Evolutionary conservation across 1,284 basidiomycete genomes (phyloP), one percentile per base, ranked within the genome.

Genomic region (Porogramme epimiltina): DNA sequence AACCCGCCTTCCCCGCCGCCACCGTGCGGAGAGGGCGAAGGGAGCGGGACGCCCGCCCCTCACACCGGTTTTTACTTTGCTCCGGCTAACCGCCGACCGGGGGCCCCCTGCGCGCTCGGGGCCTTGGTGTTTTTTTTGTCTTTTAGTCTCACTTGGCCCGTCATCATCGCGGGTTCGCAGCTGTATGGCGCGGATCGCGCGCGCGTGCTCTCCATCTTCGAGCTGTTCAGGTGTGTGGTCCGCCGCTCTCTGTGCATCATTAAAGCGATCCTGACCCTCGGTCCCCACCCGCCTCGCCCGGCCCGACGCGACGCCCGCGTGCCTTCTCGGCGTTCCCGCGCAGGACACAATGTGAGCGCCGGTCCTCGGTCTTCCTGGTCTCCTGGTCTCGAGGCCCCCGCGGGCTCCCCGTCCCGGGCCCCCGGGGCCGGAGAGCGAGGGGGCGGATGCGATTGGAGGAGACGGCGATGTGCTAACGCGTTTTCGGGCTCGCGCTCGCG

Each of bases 121-220:
- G n/a, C n/a, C n/a, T n/a, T n/a, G n/a, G n/a, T n/a, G n/a, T n/a
- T 43, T 31, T n/a, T 33, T 23, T 42, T 19, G 51, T 49, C 28
- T 28, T 45, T 56, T 58, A 73, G 73, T 50, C 65, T 76, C 51
- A 75, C 71, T 43, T 76, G 74, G 75, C 74, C 72, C 19, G 72
- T 73, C 43, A 73, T 77, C 56, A 75, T 76, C 36, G 73, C 74
- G 37, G 74, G 73, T n/a, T 74, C 70, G 39, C 73, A 75, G 54
- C 63, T 72, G 28, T 68, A 67, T 23, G 68, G 71, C 39, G 54
- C 63, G 11, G 63, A 69, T 31, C 67, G 73, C 51, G 55, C 69
- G 56, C 71, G 70, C 70, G 70, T 76, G 3, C 57, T 71, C 38
- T 72, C 73, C 26, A 65, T 73, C 45, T 73, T 77, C 20, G 71